These are phyloP conservation scores for Lipomyces chichibuensis DNA, from an alignment of 805 yeast genomes.

Conservation along the genomic window DNA sequence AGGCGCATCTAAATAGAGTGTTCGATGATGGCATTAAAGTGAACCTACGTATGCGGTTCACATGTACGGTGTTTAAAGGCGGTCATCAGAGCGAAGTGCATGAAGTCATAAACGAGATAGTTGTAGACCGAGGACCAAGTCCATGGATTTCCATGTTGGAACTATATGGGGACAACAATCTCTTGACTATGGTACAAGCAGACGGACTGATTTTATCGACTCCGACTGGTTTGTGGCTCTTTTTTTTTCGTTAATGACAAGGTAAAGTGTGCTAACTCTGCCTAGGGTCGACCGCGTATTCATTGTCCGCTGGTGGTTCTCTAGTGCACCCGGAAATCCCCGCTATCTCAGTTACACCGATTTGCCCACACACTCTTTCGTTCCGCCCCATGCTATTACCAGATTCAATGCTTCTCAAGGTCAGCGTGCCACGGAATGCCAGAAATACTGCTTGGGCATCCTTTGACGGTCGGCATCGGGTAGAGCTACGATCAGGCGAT, in stretches of 20 bases:
- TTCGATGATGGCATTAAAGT: conserved; percentile 73
- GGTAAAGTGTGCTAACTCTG: background rate
- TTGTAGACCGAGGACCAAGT: conserved; percentile 90
- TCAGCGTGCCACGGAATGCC: conserved; percentile 76
- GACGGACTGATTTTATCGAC: conserved; percentile 92
- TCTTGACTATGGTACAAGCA: conserved; percentile 88
- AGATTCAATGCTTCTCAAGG: conserved; percentile 83
- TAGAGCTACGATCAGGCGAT: conserved; percentile 80
- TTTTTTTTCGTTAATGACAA: background rate
- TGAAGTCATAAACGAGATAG: conserved; percentile 86
- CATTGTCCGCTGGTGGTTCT: conserved; percentile 93
- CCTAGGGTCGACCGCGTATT: conserved; percentile 87
- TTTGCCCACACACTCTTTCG: conserved; percentile 92
- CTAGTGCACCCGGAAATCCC: conserved; percentile 92
- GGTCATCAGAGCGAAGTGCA: conserved; percentile 43
- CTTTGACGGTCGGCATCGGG: conserved; percentile 88
- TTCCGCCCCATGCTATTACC: conserved; percentile 92
- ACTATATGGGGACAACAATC: conserved; percentile 81
- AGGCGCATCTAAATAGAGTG: conserved; percentile 58
- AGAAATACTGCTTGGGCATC: conserved; percentile 96
- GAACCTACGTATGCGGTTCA: conserved; percentile 82
- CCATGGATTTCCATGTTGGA: conserved; percentile 91
- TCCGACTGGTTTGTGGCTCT: conserved; percentile 57
- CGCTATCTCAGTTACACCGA: conserved; percentile 91
- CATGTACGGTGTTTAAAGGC: conserved; percentile 69